phyloP scores from a whole-genome alignment of 75 land plant genomes.

The Cunninghamia lanceolata region DNA sequence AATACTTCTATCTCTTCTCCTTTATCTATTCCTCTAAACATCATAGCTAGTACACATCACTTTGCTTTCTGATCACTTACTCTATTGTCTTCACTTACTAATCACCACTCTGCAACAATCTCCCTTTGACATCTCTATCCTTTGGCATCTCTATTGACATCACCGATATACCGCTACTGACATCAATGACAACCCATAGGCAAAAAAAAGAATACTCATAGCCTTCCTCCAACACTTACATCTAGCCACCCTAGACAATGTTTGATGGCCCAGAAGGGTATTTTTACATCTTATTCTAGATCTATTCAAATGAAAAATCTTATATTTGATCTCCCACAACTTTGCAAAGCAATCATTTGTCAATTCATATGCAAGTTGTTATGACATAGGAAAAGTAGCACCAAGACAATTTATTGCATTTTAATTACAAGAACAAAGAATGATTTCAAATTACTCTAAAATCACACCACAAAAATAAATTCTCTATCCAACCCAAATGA shows the following conservation, averaged over 20 bases:
- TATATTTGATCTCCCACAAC: background rate
- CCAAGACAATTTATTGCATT: background rate
- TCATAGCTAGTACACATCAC: too few relatives aligned
- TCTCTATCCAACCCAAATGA: slow-evolving; percentile 55
- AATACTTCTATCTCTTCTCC: too few relatives aligned
- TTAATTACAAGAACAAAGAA: background rate
- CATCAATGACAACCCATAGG: too few relatives aligned
- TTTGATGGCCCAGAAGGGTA: background rate
- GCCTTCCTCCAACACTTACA: background rate
- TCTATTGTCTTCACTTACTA: too few relatives aligned
- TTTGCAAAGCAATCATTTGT: background rate
- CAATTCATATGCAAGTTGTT: background rate
- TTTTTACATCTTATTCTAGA: background rate
- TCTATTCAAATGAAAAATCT: background rate
- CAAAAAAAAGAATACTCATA: background rate
- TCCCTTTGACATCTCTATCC: too few relatives aligned
- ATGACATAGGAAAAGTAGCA: background rate
- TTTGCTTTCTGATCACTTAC: too few relatives aligned
- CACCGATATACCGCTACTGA: too few relatives aligned
- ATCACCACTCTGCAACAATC: too few relatives aligned
- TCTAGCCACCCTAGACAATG: background rate
- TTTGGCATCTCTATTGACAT: too few relatives aligned
- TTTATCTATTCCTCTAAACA: too few relatives aligned
- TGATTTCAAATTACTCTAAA: background rate
- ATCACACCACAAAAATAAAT: slow-evolving; percentile 35